Base-by-base conservation (phyloP, 2,329 filamentous ascomycete genomes). In the Rachicladosporium sp. region DNA sequence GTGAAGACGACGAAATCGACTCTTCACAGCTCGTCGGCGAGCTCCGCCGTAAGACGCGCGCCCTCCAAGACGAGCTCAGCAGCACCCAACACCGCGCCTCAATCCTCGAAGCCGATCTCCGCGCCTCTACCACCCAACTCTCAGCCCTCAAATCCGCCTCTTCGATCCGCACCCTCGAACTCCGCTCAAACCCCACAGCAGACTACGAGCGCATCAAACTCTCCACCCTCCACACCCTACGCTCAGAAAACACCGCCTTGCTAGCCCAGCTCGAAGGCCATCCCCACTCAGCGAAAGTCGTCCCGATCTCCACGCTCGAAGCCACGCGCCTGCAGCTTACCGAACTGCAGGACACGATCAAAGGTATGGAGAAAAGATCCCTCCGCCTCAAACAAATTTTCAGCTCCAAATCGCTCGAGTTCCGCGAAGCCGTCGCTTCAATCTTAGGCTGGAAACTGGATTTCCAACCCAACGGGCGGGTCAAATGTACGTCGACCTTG, bases 401-500 rank as follows among this genome's bases (percentile, higher is more conserved):
- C 82, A 76, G 76, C 0, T 76, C 82, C 49, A 98, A 96, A 60
- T 87, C 83, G 1, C 78, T 82, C 52, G 91, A 98, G 64, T 96
- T 98, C 66, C 85, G 93, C 36, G 87, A 96, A 63, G 86, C 88
- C 27, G 88, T 98, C 43, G 88, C 88, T 46, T 86, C 80, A 12
- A 81, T 94, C 1, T 72, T 98, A 0, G 91, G 91, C 1, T 98
- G 88, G 82, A 89, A 89, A 38, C 77, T 96, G 9, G 87, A 91
- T 27, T 96, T 98, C 59, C 81, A 95, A 59, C 87, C 88, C n/a
- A 94, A 94, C 59, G 91, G 91, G 33, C 89, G 93, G 54, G 93
- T 95, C 63, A 80, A 86, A 27, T 85, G 95, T 13, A 93, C 89
- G 40, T 82, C 74, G 43, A 82, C 89, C 48, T 93, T 89, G 56